Conservation (phyloP, 495 filamentous ascomycete species). For the Penicillium antarcticum region DNA sequence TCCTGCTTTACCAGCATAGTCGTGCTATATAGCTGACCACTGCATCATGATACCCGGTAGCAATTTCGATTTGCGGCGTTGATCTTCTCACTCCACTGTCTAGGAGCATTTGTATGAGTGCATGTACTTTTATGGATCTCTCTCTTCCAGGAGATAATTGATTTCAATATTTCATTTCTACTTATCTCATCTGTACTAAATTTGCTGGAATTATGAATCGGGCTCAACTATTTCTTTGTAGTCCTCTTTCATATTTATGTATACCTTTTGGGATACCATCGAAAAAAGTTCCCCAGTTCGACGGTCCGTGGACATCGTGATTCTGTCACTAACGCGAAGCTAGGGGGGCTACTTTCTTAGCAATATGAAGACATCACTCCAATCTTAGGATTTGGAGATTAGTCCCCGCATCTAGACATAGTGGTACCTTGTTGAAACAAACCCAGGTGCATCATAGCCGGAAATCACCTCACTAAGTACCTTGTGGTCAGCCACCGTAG, state of each 20-base stretch:
- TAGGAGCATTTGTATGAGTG: neutral
- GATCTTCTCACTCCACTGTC: neutral
- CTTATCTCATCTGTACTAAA: too few species aligned
- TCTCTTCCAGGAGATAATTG: neutral
- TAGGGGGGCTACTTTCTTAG: too few species aligned
- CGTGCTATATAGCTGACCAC: constrained; percentile 3
- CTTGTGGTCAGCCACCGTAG: neutral
- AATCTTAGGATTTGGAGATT: neutral
- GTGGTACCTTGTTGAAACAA: constrained; percentile 1
- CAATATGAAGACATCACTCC: too few species aligned
- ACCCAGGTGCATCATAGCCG: neutral
- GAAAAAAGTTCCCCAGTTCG: too few species aligned
- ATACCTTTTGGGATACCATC: too few species aligned
- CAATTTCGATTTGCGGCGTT: constrained; percentile 17
- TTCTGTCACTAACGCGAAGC: too few species aligned
- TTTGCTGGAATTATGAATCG: too few species aligned
- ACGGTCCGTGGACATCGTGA: too few species aligned
- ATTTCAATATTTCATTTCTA: neutral
- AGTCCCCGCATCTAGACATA: neutral
- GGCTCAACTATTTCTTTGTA: too few species aligned
- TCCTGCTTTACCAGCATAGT: constrained; percentile 1
- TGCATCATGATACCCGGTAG: constrained; percentile 25
- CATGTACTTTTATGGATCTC: constrained; percentile 6
- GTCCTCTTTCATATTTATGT: too few species aligned
- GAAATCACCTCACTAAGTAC: constrained; percentile 5